These are phyloP conservation scores for Colletotrichum paranaense DNA, from an alignment of 2,329 filamentous ascomycete species.

Conservation along the genomic window DNA sequence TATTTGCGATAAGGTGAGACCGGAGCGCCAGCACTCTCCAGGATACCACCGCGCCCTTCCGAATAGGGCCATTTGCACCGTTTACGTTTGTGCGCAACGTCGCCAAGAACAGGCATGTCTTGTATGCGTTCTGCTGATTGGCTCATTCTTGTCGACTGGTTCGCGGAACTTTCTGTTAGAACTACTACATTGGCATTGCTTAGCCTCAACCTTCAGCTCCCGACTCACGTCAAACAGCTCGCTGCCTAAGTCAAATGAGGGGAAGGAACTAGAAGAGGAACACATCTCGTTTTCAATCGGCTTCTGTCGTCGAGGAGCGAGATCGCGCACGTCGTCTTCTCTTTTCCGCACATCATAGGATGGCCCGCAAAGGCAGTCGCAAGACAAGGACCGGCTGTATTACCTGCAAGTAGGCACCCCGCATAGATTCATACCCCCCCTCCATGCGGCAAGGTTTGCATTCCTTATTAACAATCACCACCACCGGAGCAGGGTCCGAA, in stretches of 20 bases:
- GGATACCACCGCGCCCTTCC: not conserved
- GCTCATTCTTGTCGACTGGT: not conserved
- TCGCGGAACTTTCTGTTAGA: not conserved
- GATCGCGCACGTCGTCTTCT: not conserved
- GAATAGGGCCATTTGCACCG: not conserved
- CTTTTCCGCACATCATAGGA: not conserved
- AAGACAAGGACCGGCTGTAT: slow-evolving; percentile 62
- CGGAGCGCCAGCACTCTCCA: not conserved
- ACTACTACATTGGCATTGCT: not conserved
- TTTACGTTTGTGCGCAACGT: not conserved
- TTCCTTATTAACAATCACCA: not conserved
- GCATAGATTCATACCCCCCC: not conserved
- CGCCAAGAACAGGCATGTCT: not conserved
- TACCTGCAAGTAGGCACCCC: slow-evolving; percentile 61
- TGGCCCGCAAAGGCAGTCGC: slow-evolving; percentile 51
- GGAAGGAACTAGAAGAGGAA: not conserved
- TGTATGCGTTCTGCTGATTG: not conserved
- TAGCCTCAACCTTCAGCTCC: not conserved
- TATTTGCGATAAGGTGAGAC: not conserved
- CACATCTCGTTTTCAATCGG: not conserved
- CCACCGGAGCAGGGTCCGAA: slow-evolving; percentile 56
- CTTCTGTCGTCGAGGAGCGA: not conserved
- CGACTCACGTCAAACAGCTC: not conserved
- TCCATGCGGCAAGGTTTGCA: no score
- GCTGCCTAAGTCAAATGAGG: not conserved